Evolutionary conservation across 306 rosid genomes (phyloP), one percentile per base, ranked within the genome.

Genomic region (Albizia julibrissin): DNA sequence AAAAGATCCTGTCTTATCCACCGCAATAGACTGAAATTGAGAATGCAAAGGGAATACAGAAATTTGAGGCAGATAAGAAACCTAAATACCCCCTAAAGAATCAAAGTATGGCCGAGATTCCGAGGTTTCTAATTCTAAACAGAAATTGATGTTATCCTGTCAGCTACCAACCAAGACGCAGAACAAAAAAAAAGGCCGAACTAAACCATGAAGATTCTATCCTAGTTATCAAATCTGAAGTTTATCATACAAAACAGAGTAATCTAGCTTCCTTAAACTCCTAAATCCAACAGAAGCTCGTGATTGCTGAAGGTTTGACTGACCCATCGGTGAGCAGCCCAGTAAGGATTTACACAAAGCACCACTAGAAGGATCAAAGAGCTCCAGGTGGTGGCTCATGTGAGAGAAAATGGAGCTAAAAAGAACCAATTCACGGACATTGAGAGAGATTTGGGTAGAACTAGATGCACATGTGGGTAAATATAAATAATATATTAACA

Each of bases 1-100:
- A 73, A 59, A 80, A 88, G 98, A 90, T 88, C 95, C 91, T 86
- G 84, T 80, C 97, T 87, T 89, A 95, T 91, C 97, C 93, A 89
- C 85, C 82, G 82, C 73, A 86, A 86, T 73, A 85, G 84, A 84
- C 80, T 86, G 76, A 81, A 87, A 5, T 78, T 86, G 91, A 89
- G 90, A 89, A 79, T 81, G 87, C 74, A 40, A 42, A 77, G 83
- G 58, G 80, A 84, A 66, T 62, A 74, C 49, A 72, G 78, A 69
- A 74, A 84, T 50, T 78, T 52, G 76, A 81, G 85, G 83, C 76
- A 76, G 75, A 81, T 42, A 84, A 61, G 78, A 87, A 58, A 58
- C 65, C 22, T 31, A 58, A 58, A 58, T 58, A 58, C 72, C 84
- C 81, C 42, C 49, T 10, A 85, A 73, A 80, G 93, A 87, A 92